Conservation (phyloP, 768 basidiomycete genomes). For the Pholiota conissans region DNA sequence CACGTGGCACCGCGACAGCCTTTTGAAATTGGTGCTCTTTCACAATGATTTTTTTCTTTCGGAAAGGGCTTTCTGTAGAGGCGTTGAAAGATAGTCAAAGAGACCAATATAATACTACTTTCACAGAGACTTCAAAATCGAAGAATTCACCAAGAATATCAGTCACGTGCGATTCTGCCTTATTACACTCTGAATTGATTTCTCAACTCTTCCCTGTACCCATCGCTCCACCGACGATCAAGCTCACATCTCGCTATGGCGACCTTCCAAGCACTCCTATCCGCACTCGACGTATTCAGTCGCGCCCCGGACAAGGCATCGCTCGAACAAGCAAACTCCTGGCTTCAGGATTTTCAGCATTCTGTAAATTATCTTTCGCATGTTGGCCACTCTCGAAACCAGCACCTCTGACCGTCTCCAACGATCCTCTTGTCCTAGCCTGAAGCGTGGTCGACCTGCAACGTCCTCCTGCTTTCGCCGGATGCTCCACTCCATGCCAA, state of each 20-base stretch:
- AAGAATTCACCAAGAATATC: too few relatives aligned
- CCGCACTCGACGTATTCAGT: constrained; percentile 78
- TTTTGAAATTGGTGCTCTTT: too few relatives aligned
- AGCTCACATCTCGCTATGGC: constrained; percentile 45
- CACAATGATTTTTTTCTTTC: too few relatives aligned
- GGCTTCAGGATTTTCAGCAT: constrained; percentile 99
- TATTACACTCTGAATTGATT: constrained; percentile 13
- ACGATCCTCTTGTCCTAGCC: constrained; percentile 74
- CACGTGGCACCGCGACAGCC: too few relatives aligned
- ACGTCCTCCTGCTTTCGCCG: constrained; percentile 80
- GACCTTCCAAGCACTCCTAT: constrained; percentile 69
- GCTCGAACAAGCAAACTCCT: constrained; percentile 85
- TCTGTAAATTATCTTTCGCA: constrained; percentile 89
- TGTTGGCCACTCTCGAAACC: constrained; percentile 62
- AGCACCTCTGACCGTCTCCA: constrained; percentile 66
- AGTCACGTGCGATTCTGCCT: constrained; percentile 22
- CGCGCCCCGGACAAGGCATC: constrained; percentile 81
- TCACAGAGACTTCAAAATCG: too few relatives aligned
- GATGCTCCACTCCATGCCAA: constrained; percentile 80
- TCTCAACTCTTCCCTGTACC: constrained; percentile 14
- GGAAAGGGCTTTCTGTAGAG: too few relatives aligned
- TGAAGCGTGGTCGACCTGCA: constrained; percentile 96
- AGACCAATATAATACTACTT: too few relatives aligned
- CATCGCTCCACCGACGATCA: constrained; percentile 17
- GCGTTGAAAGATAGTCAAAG: too few relatives aligned